Evolutionary conservation across 371 early-diverging fungal genomes (phyloP).

Genomic region (Capillidium rhysosporum): DNA sequence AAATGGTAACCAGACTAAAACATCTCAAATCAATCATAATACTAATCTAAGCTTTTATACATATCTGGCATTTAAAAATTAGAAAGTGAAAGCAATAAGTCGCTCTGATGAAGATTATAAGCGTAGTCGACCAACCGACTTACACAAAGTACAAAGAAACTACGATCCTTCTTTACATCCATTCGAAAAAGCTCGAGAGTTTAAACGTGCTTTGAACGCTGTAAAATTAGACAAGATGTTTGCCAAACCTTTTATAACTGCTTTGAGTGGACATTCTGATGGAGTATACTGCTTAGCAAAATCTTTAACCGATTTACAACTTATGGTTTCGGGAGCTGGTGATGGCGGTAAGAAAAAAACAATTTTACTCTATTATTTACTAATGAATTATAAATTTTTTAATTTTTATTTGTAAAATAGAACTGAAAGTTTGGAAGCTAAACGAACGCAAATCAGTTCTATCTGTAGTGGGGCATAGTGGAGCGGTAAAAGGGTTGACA

Average conservation of each 20-base stretch:
- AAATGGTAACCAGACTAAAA: too few species aligned
- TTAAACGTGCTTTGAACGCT: slow-evolving; percentile 90
- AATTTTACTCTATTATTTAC: too few species aligned
- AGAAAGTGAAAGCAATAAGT: slow-evolving; percentile 81
- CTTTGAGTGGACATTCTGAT: slow-evolving; percentile 82
- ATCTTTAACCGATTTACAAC: slow-evolving; percentile 61
- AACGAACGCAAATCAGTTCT: background rate
- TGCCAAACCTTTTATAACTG: slow-evolving; percentile 94
- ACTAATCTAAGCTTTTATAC: too few species aligned
- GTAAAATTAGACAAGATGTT: slow-evolving; percentile 93
- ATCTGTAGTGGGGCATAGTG: slow-evolving; percentile 8
- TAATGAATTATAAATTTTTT: background rate
- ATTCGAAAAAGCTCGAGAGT: slow-evolving; percentile 92
- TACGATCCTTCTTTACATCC: slow-evolving; percentile 86
- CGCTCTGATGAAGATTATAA: slow-evolving; percentile 58
- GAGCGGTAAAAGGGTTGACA: slow-evolving; percentile 12
- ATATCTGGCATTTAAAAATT: slow-evolving; percentile 8
- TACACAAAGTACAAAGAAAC: slow-evolving; percentile 77
- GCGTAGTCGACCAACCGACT: slow-evolving; percentile 71
- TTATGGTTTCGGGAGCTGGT: slow-evolving; percentile 72
- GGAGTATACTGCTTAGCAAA: slow-evolving; percentile 93
- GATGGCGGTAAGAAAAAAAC: slow-evolving; percentile 93
- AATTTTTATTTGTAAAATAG: slow-evolving; percentile 5
- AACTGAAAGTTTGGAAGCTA: slow-evolving; percentile 3
- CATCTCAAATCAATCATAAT: too few species aligned